Percentiles rank a stretch among this genome's conserved stretches.
These are phyloP conservation scores for Protomyces gravidus DNA, from an alignment of 1,139 yeast genomes.

Conservation along the genomic window DNA sequence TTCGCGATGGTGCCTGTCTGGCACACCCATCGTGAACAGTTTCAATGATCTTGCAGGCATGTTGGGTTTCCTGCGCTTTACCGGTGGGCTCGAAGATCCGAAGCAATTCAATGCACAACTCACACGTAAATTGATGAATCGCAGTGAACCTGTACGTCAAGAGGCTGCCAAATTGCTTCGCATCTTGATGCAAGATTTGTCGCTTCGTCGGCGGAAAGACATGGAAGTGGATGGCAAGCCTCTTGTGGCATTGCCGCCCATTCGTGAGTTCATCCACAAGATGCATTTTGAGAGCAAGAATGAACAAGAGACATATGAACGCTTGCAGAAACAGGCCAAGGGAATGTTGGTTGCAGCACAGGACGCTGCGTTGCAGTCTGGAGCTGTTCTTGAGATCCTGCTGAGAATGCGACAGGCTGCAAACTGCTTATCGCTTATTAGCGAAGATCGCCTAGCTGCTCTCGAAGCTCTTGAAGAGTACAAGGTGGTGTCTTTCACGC, in stretches of 20 bases:
- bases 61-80: constrained; percentile 80
- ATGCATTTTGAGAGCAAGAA: constrained; percentile 56
- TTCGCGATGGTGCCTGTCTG: constrained; percentile 83
- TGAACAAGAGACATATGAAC: constrained; percentile 64
- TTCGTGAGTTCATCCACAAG: constrained; percentile 38
- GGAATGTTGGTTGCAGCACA: constrained; percentile 61
- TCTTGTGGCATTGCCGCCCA: constrained; percentile 71
- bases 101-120: constrained; percentile 59
- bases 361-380: constrained; percentile 62
- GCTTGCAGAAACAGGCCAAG: constrained; percentile 69
- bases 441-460: constrained; percentile 22
- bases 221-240: constrained; percentile 68
- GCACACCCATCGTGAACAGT: constrained; percentile 88
- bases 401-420: constrained; percentile 81
- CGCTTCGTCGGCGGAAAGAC: constrained; percentile 77
- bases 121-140: constrained; percentile 46
- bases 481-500: constrained; percentile 27
- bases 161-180: constrained; percentile 73
- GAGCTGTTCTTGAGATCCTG: constrained; percentile 77
- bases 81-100: constrained; percentile 76
- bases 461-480: constrained; percentile 17
- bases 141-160: constrained; percentile 7
- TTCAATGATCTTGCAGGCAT: constrained; percentile 81
- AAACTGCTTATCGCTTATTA: constrained; percentile 58
- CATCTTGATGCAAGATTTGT: constrained; percentile 75